These are phyloP conservation scores for Casuarina equisetifolia DNA, from an alignment of 306 rosid species.

Conservation along the genomic window DNA sequence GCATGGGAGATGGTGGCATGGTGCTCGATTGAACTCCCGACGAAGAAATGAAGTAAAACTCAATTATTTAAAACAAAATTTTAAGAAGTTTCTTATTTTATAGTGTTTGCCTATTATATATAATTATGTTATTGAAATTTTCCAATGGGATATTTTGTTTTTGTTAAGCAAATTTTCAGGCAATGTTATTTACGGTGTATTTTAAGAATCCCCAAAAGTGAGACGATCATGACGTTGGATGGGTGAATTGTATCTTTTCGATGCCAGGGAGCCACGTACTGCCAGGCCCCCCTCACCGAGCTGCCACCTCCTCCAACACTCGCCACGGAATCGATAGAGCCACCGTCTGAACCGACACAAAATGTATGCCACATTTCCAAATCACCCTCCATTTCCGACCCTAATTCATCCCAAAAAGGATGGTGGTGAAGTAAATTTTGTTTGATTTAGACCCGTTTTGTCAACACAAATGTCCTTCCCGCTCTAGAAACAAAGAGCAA, in stretches of 20 bases:
- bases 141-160: background rate
- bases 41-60: no score
- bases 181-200: no score
- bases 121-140: no score
- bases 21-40: no score
- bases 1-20: no score
- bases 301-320: conserved; percentile 12
- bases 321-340: background rate
- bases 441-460: background rate
- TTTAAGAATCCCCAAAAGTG: no score
- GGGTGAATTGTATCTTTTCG: no score
- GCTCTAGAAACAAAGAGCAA: conserved; percentile 24
- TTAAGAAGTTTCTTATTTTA: no score
- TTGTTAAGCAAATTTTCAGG: background rate
- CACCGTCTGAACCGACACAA: background rate
- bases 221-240: no score
- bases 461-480: background rate
- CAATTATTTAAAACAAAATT: no score
- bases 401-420: background rate
- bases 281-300: background rate
- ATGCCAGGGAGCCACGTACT: no score
- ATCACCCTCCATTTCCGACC: background rate
- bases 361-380: background rate
- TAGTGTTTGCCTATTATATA: no score
- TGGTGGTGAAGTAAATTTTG: background rate